Evolutionary conservation across 2,329 filamentous ascomycete genomes (phyloP), one percentile per base, ranked within the genome.

Genomic region (Westerdykella ornata): DNA sequence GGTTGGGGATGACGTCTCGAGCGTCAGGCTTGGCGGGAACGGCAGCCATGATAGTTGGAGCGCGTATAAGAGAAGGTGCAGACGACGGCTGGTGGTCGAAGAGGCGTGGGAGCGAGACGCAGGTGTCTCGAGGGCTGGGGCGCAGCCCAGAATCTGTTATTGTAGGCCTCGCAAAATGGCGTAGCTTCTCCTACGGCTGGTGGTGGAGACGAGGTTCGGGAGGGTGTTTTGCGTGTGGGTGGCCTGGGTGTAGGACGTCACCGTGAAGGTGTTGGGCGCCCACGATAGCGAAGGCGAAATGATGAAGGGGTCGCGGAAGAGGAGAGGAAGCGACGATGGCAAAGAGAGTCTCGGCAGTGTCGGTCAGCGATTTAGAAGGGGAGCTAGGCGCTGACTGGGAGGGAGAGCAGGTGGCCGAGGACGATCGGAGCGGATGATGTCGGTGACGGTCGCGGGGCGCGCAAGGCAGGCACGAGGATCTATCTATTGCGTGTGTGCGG

Each of bases 111-210:
- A 51, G 39, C 48, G 61, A 64, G 62, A 64, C 57, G 59, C 56
- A 58, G 49, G 60, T 62, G 62, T 65, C 62, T 65, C 62, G 51
- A 51, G 60, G 63, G 62, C 64, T 57, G 56, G 54, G 52, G 51
- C 52, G 46, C 52, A 60, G 64, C 63, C 63, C 63, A 59, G 59
- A 47, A 36, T 43, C 37, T 52, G 51, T 58, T 62, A 61, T 58
- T 60, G 55, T 46, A 60, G 42, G 39, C 49, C 57, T 51, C 60
- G 57, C 63, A 66, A 62, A 62, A 63, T 56, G 47, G 63, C 53
- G 52, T 52, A 59, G 42, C 53, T 49, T 49, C 54, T 49, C 45
- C 52, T 46, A 37, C 53, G 51, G 42, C 47, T 45, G 41, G 57
- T 44, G 48, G 52, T 57, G 53, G 57, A 58, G 47, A 63, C 50